These are phyloP conservation scores for Saccharum officinarum DNA, from an alignment of 176 grass and related monocot genomes.

Conservation along the genomic window DNA sequence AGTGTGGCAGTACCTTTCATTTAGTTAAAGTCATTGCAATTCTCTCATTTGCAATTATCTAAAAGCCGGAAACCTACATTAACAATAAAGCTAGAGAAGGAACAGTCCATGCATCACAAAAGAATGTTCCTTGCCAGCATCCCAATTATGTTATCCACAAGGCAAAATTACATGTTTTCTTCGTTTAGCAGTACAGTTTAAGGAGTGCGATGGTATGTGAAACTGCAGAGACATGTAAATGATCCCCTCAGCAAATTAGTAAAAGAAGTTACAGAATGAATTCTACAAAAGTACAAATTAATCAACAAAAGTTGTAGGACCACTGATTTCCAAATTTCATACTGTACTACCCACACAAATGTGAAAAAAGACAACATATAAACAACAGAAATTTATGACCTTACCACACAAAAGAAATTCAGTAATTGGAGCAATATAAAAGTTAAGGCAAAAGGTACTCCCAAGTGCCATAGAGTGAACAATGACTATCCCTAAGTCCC, in stretches of 20 bases:
- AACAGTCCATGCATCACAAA: neutral
- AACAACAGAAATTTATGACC: neutral
- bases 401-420: neutral
- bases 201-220: neutral
- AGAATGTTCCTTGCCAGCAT: slow-evolving; percentile 1
- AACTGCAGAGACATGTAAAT: neutral
- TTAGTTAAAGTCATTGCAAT: slow-evolving; percentile 7
- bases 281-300: neutral
- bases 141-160: neutral
- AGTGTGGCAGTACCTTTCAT: neutral
- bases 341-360: neutral
- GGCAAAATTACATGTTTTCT: neutral
- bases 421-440: neutral
- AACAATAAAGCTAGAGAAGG: neutral
- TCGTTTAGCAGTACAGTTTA: neutral
- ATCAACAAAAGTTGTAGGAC: neutral
- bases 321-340: neutral
- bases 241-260: neutral
- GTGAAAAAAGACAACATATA: neutral
- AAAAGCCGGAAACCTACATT: neutral
- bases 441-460: neutral
- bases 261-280: neutral
- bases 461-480: neutral
- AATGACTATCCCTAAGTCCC: neutral
- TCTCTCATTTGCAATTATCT: neutral